phyloP scores from a whole-genome alignment of 805 yeast genomes.

The Yarrowia deformans region DNA sequence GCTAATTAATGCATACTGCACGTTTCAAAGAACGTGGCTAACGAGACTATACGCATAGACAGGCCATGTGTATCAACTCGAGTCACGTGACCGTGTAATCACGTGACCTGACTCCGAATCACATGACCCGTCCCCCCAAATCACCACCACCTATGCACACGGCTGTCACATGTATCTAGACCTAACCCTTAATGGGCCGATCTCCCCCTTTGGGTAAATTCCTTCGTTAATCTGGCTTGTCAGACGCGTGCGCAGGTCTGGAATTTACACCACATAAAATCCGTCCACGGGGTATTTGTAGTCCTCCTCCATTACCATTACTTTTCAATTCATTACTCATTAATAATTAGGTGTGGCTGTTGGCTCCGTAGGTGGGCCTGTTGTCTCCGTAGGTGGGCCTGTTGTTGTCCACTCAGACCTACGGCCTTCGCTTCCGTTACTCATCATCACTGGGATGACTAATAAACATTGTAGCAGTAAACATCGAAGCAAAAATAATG shows the following conservation, averaged over 20 bases:
- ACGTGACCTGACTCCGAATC: not conserved
- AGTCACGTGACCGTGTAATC: too few species aligned
- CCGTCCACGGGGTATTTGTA: too few species aligned
- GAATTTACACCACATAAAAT: too few species aligned
- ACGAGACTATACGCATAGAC: too few species aligned
- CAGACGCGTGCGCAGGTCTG: constrained; percentile 15
- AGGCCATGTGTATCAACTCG: too few species aligned
- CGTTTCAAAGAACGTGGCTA: too few species aligned
- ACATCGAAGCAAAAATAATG: constrained; percentile 35
- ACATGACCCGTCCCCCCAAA: not conserved
- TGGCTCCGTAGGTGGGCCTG: too few species aligned
- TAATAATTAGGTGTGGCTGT: not conserved
- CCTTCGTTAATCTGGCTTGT: constrained; percentile 18
- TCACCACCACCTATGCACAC: not conserved
- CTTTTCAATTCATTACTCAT: not conserved
- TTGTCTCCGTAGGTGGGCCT: too few species aligned
- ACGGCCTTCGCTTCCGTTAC: not conserved
- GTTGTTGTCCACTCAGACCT: too few species aligned
- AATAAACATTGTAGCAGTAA: not conserved
- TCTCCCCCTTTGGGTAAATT: constrained; percentile 13
- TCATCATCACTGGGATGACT: constrained; percentile 15
- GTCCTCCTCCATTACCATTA: not conserved
- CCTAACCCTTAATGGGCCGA: not conserved
- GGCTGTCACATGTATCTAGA: not conserved
- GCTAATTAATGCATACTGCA: not conserved